phyloP scores from a whole-genome alignment of 148 eudicot species.

The Rhododendron mucronatum region DNA sequence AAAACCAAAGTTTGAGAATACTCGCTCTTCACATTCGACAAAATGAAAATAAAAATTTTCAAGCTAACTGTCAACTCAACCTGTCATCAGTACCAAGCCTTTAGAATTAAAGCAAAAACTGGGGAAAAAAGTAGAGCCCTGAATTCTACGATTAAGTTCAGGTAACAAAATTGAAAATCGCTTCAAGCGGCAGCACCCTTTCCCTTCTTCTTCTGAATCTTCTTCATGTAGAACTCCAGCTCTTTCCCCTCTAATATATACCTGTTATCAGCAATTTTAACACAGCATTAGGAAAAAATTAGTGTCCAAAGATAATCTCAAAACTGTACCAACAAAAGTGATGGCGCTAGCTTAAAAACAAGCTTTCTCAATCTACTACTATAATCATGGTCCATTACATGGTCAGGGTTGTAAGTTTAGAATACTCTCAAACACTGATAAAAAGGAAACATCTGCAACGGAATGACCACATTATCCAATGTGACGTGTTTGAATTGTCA shows the following conservation, averaged over 20 bases:
- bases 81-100: background rate
- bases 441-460: background rate
- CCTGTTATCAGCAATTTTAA: background rate
- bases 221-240: constrained; percentile 39
- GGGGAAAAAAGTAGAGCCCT: background rate
- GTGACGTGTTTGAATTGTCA: background rate
- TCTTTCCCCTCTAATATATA: constrained; percentile 35
- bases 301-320: background rate
- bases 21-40: background rate
- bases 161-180: background rate
- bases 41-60: background rate
- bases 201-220: constrained; percentile 36
- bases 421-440: background rate
- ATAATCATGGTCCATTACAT: background rate
- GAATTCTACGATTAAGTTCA: background rate
- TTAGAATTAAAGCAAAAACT: background rate
- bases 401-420: background rate
- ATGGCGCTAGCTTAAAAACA: background rate
- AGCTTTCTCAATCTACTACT: background rate
- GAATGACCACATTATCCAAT: background rate
- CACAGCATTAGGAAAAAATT: background rate
- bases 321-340: background rate
- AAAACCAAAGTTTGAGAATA: background rate
- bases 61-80: background rate
- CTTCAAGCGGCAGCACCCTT: constrained; percentile 30